A percentile compares a stretch with the other conserved stretches of the same genome.
These are phyloP conservation scores for Thelonectria olida DNA, from an alignment of 2,329 filamentous ascomycete genomes.

Conservation along the genomic window DNA sequence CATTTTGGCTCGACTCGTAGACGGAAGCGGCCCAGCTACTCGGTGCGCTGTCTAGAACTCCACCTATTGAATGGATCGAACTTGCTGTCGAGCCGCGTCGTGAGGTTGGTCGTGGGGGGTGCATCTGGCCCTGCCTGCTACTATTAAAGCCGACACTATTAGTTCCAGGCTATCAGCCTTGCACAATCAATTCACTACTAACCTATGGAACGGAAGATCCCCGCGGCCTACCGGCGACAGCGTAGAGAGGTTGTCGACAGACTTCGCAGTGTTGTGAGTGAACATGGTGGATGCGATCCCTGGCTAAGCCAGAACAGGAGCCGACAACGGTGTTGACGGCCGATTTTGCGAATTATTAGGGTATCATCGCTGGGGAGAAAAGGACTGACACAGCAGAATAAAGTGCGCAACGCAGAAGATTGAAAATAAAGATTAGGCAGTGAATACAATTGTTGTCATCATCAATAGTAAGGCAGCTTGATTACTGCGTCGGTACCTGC, in stretches of 20 bases:
- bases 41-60: conserved; percentile 77
- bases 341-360: conserved; percentile 50
- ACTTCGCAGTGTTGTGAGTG: conserved; percentile 68
- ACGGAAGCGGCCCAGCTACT: conserved; percentile 64
- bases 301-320: conserved; percentile 33
- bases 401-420: conserved; percentile 19
- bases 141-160: conserved; percentile 39
- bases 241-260: conserved; percentile 70
- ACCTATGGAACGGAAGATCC: conserved; percentile 71
- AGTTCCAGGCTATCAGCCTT: conserved; percentile 15
- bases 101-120: conserved; percentile 57
- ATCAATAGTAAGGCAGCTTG: conserved; percentile 25
- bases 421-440: conserved; percentile 28
- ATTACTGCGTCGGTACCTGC: no score
- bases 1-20: conserved; percentile 84
- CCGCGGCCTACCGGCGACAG: conserved; percentile 59
- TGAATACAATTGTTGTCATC: conserved; percentile 35
- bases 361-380: conserved; percentile 57
- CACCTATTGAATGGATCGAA: conserved; percentile 87
- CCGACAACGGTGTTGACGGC: conserved; percentile 49
- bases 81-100: conserved; percentile 86
- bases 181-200: conserved; percentile 19
- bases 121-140: conserved; percentile 55
- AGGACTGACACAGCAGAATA: conserved; percentile 24
- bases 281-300: conserved; percentile 61